Evolutionary conservation across 208 protist genomes (phyloP), one percentile per base, ranked within the genome.

Genomic region (Crithidia fasciculata): DNA sequence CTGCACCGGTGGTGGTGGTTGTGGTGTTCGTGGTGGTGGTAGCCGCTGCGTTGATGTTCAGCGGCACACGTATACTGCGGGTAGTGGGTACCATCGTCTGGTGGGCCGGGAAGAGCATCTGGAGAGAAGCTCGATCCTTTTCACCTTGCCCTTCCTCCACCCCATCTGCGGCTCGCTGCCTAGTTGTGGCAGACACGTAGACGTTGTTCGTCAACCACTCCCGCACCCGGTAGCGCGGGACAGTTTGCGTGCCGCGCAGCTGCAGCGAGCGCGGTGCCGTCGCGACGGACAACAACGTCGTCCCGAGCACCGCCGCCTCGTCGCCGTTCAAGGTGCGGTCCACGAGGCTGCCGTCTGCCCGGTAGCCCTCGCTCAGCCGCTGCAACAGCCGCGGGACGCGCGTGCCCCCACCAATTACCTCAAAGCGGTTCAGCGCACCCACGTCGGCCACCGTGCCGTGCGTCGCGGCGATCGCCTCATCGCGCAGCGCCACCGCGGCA

Each of bases 271-370:
- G 50, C 50, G 74, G 62, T 0, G 80, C 74, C 40, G 64, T 40
- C 39, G 68, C 52, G 12, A 85, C 87, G 13, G 74, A 84, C 15
- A 95, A 78, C 36, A 88, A 71, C 52, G 85, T 77, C 8, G 92
- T 80, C 9, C 93, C 93, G 45, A 93, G 40, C 39, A 88, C 93
- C 2, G 80, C 79, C 7, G 91, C 88, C 80, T 97, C 93, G 65
- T 97, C 91, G 36, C 86, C 83, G 74, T 97, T 97, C 47, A 97
- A 82, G 5, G 87, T 95, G 47, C 89, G 85, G 19, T 92, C 87
- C n/a, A 83, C 86, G 69, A 80, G 40, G 12, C 76, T 45, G 5
- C 12, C 37, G 2, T 43, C 76, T 43, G 54, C 57, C 10, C 76
- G 65, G 19, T 85, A 82, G 62, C 83, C 85, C 39, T 89, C 57